Evolutionary conservation across 2,329 filamentous ascomycete genomes (phyloP), one percentile per base, ranked within the genome.

Genomic region (Chalara sp.): DNA sequence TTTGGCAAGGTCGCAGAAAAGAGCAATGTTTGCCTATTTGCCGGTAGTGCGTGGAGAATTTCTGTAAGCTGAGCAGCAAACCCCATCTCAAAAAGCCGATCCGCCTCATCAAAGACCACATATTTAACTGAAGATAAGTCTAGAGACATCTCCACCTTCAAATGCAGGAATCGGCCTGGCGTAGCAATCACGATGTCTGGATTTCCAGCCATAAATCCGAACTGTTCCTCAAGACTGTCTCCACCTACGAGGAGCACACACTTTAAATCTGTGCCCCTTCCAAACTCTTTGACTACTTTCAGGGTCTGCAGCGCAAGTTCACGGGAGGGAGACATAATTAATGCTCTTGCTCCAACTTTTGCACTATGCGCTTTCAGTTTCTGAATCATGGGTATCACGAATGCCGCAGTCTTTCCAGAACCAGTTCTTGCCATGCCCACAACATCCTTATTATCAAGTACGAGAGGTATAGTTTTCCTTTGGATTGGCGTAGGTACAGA

Each of bases 361-460:
- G 84, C 84, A 64, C 87, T 95, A 68, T 99, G 95, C 29, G 82
- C 79, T 68, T 91, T 95, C 54, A 99, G 74, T 58, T 86, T 87
- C 72, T 99, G 89, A 54, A 99, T 90, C 92, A 99, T 96, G 42
- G 93, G 93, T 57, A 99, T 95, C 30, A 97, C 90, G 68, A 99
- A 99, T 28, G 93, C 93, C 1, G 91, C 93, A 1, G 95, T 99
- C 75, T 99, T 99, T 73, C 93, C 93, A 21, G 91, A 97, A 66
- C 93, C 93, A n/a, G 95, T 99, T 58, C 95, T 80, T 6, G 93
- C 93, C 93, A 99, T 99, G 58, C 91, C 95, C 29, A 99, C 92
- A n/a, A 97, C 88, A 76, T 99, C 93, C 70, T 90, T 88, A 49
- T 86, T 81, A 55, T 95, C 87, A 60, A 97, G 76, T 50, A 99